A percentile compares a stretch with the other conserved stretches of the same genome.
Conservation (phyloP, 169 alveolate genomes). For the Prorocentrum cordatum region DNA sequence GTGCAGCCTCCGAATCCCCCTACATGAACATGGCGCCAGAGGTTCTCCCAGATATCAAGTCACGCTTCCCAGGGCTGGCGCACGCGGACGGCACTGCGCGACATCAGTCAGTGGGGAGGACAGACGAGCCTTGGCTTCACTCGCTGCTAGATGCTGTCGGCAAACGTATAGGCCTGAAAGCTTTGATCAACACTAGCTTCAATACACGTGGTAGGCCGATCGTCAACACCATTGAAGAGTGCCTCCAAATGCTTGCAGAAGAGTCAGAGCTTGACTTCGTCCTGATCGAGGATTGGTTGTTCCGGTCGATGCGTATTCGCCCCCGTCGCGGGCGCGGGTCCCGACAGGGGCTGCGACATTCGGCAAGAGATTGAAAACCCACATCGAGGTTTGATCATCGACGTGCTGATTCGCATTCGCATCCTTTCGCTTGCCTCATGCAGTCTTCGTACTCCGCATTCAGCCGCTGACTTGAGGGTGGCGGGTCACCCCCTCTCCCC, state of each 20-base stretch:
- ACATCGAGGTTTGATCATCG: too few species aligned
- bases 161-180: background rate
- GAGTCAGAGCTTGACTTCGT: slow-evolving; percentile 11
- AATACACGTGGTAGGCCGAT: slow-evolving; percentile 15
- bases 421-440: too few species aligned
- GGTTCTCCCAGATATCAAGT: slow-evolving; percentile 6
- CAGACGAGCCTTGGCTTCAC: slow-evolving; percentile 44
- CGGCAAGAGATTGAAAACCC: too few species aligned
- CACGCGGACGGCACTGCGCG: slow-evolving; percentile 57
- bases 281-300: slow-evolving; percentile 25
- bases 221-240: background rate
- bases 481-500: too few species aligned
- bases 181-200: slow-evolving; percentile 45
- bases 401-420: too few species aligned
- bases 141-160: slow-evolving; percentile 33
- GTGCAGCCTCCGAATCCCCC: background rate
- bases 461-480: too few species aligned
- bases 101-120: slow-evolving; percentile 19
- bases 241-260: background rate
- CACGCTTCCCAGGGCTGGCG: slow-evolving; percentile 27
- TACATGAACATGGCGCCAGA: slow-evolving; percentile 43
- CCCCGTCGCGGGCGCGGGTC: too few species aligned
- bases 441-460: too few species aligned
- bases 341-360: too few species aligned
- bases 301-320: too few species aligned